Base-by-base conservation (phyloP, 2,329 filamentous ascomycete genomes). In the Salinomyces thailandicus region DNA sequence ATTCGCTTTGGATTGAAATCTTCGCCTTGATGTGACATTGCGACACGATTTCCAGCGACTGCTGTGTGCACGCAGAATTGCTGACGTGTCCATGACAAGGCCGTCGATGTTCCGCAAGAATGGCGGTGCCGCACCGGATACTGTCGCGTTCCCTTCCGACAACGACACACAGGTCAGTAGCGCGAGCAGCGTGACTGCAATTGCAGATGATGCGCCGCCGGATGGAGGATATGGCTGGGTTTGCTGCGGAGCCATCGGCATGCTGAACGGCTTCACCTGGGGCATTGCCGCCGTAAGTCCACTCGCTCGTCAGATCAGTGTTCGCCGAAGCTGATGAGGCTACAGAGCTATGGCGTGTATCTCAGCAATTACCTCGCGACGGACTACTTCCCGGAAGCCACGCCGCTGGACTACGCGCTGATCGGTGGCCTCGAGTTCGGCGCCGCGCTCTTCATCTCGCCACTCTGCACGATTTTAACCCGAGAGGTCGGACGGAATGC, bases 171-270 rank as follows among this genome's bases (percentile, higher is more conserved):
- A 4, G n/a, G 22, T n/a, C 22, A 26, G 4, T 4, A 26, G 2
- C 4, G 9, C 22, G 9, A n/a, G 22, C 22, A 8, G n/a, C n/a
- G n/a, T n/a, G 22, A 26, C 22, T 8, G 9, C 9, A 3, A n/a
- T 9, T 26, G 2, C n/a, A n/a, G 22, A 18, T 17, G 37, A 39
- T 13, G 20, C 22, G 9, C 47, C 48, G 12, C 55, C 54, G 12
- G 54, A 61, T 37, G 59, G 59, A 6, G 58, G 58, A 3, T 61
- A 62, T 35, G 60, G 55, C 34, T 62, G 59, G 60, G 45, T 61
- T 3, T 47, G 48, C 35, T 51, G 53, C 7, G 35, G 33, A 14
- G 50, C 50, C 9, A 43, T 55, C 8, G 48, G 48, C 29, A 40
- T 51, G 22, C 36, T 58, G 37, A 59, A 58, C 35, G 44, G 43